These are phyloP conservation scores for Diospyros kaki DNA, from an alignment of 148 eudicot species.

Conservation along the genomic window DNA sequence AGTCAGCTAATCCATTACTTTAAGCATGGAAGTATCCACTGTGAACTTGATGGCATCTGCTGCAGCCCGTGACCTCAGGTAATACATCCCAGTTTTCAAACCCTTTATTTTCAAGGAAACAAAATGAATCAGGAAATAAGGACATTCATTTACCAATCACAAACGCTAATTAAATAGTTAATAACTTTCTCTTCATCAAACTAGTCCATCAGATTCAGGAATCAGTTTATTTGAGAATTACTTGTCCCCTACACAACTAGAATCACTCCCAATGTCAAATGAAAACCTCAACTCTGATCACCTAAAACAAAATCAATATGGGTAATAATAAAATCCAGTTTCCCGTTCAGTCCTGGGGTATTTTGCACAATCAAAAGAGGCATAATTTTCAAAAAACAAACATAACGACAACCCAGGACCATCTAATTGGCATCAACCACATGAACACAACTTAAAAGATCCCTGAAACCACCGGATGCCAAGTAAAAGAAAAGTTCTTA, in stretches of 20 bases:
- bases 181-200: background rate
- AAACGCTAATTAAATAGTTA: background rate
- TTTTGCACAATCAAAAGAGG: background rate
- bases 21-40: conserved; percentile 74
- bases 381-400: background rate
- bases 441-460: background rate
- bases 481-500: background rate
- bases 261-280: background rate
- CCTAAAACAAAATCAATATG: background rate
- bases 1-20: conserved; percentile 25
- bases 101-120: conserved; percentile 37
- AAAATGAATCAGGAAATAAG: conserved; percentile 8
- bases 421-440: background rate
- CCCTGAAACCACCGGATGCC: background rate
- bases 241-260: too few relatives aligned
- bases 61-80: conserved; percentile 87
- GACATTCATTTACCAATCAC: background rate
- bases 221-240: background rate
- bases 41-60: conserved; percentile 99
- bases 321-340: background rate
- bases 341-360: background rate
- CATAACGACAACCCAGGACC: background rate
- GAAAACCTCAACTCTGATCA: conserved; percentile 1
- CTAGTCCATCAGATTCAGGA: background rate
- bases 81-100: conserved; percentile 96